These are phyloP conservation scores for Boletus sensibilis DNA, from an alignment of 768 basidiomycete species.

Conservation along the genomic window DNA sequence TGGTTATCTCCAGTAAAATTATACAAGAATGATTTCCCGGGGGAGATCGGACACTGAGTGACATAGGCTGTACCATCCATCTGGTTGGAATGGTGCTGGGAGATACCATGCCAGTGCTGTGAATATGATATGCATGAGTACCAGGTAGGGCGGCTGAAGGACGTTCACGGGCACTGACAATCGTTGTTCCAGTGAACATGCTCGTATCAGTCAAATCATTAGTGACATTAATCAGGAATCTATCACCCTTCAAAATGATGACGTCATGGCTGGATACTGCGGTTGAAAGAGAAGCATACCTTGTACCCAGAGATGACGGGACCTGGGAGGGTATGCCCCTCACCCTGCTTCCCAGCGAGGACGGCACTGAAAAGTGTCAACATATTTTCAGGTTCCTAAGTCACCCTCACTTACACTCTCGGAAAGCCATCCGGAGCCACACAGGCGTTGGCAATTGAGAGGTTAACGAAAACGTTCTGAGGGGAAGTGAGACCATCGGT, in stretches of 20 bases:
- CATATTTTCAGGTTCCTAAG: not conserved
- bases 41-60: conserved; percentile 42
- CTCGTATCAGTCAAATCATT: conserved; percentile 21
- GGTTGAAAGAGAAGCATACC: conserved; percentile 10
- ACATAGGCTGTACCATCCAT: conserved; percentile 38
- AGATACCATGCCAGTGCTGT: conserved; percentile 31
- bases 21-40: conserved; percentile 36
- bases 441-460: conserved; percentile 4
- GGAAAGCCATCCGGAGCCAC: conserved; percentile 15
- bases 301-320: conserved; percentile 41
- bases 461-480: not conserved
- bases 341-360: conserved; percentile 32
- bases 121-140: conserved; percentile 1
- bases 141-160: no score
- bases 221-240: conserved; percentile 16
- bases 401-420: conserved; percentile 1
- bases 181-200: conserved; percentile 21
- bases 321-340: conserved; percentile 35
- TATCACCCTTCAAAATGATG: conserved; percentile 14
- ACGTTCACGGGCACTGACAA: conserved; percentile 16
- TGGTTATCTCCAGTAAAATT: conserved; percentile 33
- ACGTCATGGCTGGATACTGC: not conserved
- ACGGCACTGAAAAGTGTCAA: conserved; percentile 27
- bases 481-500: not conserved
- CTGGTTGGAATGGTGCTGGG: conserved; percentile 22